Conservation (phyloP, 169 alveolate genomes). For the Cryptosporidium bovis region DNA sequence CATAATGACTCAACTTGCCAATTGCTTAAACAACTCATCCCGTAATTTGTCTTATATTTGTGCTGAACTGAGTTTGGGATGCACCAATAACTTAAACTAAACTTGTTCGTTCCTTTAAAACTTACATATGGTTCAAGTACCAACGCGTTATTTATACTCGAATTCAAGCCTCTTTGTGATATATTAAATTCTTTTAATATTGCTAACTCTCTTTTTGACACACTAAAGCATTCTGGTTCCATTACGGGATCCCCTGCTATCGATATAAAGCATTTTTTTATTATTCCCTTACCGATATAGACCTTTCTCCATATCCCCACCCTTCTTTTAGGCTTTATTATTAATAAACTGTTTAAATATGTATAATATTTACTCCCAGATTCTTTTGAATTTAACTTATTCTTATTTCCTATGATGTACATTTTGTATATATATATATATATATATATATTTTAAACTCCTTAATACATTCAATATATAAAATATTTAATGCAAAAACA, state of each 20-base stretch:
- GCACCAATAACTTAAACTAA: slow-evolving; percentile 46
- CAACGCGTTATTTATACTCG: slow-evolving; percentile 21
- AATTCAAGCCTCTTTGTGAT: slow-evolving; percentile 41
- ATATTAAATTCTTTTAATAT: slow-evolving; percentile 12
- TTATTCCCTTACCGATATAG: slow-evolving; percentile 12
- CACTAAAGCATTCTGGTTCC: slow-evolving; percentile 70
- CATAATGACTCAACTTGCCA: slow-evolving; percentile 48
- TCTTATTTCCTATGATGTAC: not conserved
- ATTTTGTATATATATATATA: not conserved
- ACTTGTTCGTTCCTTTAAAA: slow-evolving; percentile 27
- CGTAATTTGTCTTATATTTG: slow-evolving; percentile 3
- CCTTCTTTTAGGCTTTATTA: slow-evolving; percentile 43
- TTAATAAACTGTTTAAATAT: slow-evolving; percentile 30
- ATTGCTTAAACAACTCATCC: not conserved
- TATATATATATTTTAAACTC: not conserved
- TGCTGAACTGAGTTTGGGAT: slow-evolving; percentile 46
- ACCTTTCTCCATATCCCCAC: slow-evolving; percentile 67
- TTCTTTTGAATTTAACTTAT: not conserved
- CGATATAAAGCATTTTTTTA: slow-evolving; percentile 33
- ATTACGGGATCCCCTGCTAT: slow-evolving; percentile 44
- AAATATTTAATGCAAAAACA: not conserved
- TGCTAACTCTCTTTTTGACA: slow-evolving; percentile 38
- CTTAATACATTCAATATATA: not conserved
- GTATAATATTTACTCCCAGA: slow-evolving; percentile 35
- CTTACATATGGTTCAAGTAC: slow-evolving; percentile 21